Conservation (phyloP, 192 early-diverging fungal genomes). For the Coemansia brasiliensis region DNA sequence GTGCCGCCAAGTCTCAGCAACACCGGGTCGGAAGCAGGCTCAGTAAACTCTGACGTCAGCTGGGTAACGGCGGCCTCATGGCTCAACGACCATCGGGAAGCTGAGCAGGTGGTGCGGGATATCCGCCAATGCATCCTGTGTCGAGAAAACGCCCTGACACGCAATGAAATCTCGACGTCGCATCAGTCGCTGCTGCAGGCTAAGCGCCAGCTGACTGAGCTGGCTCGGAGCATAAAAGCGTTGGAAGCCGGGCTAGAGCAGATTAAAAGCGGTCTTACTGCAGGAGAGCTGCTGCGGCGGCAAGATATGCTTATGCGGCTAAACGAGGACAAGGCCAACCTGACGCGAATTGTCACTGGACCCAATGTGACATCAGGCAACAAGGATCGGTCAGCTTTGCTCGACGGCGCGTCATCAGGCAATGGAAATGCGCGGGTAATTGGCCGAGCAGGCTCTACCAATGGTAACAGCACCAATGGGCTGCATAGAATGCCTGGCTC, state of each 20-base stretch:
- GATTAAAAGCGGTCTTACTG: conserved; percentile 38
- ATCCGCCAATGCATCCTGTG: conserved; percentile 71
- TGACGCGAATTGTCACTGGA: conserved; percentile 62
- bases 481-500: conserved; percentile 29
- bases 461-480: neutral
- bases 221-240: conserved; percentile 55
- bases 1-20: conserved; percentile 12
- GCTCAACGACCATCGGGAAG: conserved; percentile 72
- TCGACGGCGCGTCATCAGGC: conserved; percentile 26
- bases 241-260: conserved; percentile 58
- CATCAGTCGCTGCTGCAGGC: conserved; percentile 80
- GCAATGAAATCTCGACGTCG: conserved; percentile 73
- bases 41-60: conserved; percentile 22
- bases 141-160: conserved; percentile 70
- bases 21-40: conserved; percentile 35
- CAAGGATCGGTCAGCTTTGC: conserved; percentile 30
- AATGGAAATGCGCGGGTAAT: conserved; percentile 20
- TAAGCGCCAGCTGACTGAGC: conserved; percentile 63
- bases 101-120: conserved; percentile 65
- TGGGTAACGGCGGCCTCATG: conserved; percentile 74
- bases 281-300: conserved; percentile 74
- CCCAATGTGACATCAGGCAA: conserved; percentile 23
- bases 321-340: conserved; percentile 67
- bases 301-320: conserved; percentile 74
- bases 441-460: conserved; percentile 34